These are phyloP conservation scores for Phialophora expanda DNA, from an alignment of 2,329 filamentous ascomycete species.

Conservation along the genomic window DNA sequence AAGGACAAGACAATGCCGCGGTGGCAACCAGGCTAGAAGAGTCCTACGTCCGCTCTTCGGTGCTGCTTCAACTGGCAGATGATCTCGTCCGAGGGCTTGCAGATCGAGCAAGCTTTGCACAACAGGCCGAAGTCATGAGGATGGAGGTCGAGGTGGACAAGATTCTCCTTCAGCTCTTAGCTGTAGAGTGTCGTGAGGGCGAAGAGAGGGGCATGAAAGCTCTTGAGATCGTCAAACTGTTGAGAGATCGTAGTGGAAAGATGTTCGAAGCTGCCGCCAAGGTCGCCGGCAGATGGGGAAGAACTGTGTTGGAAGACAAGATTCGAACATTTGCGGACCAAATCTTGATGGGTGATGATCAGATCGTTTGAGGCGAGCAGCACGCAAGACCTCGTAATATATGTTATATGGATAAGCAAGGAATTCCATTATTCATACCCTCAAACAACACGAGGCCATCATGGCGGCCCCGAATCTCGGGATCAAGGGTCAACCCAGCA, in stretches of 20 bases:
- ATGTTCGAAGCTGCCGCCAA: slow-evolving; percentile 92
- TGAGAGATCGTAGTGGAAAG: slow-evolving; percentile 81
- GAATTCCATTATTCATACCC: no score
- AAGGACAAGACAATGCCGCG: slow-evolving; percentile 49
- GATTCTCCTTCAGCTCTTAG: slow-evolving; percentile 83
- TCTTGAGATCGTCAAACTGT: slow-evolving; percentile 83
- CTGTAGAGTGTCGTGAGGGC: slow-evolving; percentile 85
- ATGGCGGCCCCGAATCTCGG: no score
- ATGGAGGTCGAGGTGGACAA: slow-evolving; percentile 89
- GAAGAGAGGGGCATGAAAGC: slow-evolving; percentile 95
- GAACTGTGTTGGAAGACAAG: slow-evolving; percentile 82
- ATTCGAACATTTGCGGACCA: slow-evolving; percentile 83
- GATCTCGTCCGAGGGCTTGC: slow-evolving; percentile 74
- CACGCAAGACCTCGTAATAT: no score
- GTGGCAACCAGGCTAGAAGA: slow-evolving; percentile 72
- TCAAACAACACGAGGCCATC: no score
- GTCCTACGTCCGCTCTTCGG: slow-evolving; percentile 73
- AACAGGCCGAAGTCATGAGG: slow-evolving; percentile 69
- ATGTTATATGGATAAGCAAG: no score
- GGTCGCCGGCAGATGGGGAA: slow-evolving; percentile 83
- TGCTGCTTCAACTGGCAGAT: slow-evolving; percentile 74
- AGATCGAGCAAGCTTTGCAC: slow-evolving; percentile 55
- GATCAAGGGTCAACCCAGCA: no score
- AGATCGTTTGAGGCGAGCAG: not conserved
- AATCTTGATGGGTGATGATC: slow-evolving; percentile 59